Percentiles rank a stretch among this genome's conserved stretches.
These are phyloP conservation scores for Paecilomyces fulvus DNA, from an alignment of 2,329 filamentous ascomycete genomes.

Conservation along the genomic window DNA sequence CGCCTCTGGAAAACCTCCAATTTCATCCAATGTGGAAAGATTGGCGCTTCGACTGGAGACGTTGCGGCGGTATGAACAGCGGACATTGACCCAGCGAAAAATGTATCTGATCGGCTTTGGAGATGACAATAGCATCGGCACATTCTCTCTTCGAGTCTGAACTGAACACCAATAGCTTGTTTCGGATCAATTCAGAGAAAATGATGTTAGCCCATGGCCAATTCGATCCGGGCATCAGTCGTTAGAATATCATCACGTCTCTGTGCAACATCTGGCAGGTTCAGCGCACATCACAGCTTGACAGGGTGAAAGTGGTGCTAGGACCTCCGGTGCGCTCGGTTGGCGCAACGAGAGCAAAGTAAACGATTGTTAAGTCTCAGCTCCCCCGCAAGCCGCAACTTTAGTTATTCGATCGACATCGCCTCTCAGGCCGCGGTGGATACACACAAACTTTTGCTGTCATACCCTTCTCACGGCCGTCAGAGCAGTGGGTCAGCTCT, in stretches of 20 bases:
- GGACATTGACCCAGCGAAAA: not conserved
- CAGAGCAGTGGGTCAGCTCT: not conserved
- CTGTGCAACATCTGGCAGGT: not conserved
- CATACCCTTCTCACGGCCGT: too few species aligned
- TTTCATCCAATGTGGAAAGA: not conserved
- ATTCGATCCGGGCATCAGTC: not conserved
- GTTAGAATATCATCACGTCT: not conserved
- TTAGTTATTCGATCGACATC: not conserved
- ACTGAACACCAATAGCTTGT: not conserved
- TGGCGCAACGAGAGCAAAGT: not conserved
- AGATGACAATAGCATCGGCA: not conserved
- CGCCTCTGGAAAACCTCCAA: not conserved
- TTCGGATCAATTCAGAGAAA: not conserved
- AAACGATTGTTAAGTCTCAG: not conserved
- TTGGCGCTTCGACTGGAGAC: not conserved
- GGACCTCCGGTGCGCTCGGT: not conserved
- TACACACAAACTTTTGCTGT: not conserved
- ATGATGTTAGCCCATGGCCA: not conserved
- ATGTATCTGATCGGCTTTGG: not conserved
- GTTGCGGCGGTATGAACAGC: not conserved
- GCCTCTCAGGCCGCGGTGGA: not conserved
- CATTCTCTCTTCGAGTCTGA: not conserved
- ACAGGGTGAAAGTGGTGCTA: not conserved
- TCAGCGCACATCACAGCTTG: not conserved
- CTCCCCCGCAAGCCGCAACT: not conserved